These are phyloP conservation scores for Tulasnella calospora DNA, from an alignment of 768 basidiomycete genomes.

Conservation along the genomic window DNA sequence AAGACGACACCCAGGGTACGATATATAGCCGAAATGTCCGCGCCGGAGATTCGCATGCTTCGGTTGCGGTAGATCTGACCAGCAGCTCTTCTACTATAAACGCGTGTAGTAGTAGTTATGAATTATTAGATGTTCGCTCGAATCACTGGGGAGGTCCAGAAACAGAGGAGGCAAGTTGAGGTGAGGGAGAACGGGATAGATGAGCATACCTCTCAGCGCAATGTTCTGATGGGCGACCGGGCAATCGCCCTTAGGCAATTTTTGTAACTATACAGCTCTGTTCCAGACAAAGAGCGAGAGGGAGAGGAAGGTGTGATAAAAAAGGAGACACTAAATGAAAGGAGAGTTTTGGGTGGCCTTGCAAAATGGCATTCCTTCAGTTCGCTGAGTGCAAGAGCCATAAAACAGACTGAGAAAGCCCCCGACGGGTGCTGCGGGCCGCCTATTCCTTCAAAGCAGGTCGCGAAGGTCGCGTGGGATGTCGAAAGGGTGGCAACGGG, in stretches of 20 bases:
- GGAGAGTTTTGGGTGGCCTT: background rate
- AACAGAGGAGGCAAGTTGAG: background rate
- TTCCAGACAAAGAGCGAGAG: background rate
- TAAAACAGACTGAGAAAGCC: background rate
- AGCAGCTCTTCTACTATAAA: background rate
- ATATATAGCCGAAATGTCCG: background rate
- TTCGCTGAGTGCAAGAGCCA: background rate
- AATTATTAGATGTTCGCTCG: background rate
- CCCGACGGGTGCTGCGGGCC: background rate
- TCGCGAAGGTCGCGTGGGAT: background rate
- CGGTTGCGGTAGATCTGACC: constrained; percentile 7
- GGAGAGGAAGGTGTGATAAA: background rate
- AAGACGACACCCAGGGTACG: constrained; percentile 7
- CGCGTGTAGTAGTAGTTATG: background rate
- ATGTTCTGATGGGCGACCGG: background rate
- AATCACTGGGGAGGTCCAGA: background rate
- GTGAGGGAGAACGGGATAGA: background rate
- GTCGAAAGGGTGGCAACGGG: background rate
- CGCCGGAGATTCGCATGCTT: constrained; percentile 7
- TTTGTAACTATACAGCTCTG: background rate
- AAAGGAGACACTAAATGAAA: background rate
- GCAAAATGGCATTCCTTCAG: background rate
- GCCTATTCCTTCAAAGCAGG: background rate
- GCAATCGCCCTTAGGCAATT: background rate
- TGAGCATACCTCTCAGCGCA: background rate